Percentiles rank a stretch among this genome's conserved stretches.
Evolutionary conservation across 73 alveolate genomes (phyloP).

Genomic region (Paramecium tetraurelia): DNA sequence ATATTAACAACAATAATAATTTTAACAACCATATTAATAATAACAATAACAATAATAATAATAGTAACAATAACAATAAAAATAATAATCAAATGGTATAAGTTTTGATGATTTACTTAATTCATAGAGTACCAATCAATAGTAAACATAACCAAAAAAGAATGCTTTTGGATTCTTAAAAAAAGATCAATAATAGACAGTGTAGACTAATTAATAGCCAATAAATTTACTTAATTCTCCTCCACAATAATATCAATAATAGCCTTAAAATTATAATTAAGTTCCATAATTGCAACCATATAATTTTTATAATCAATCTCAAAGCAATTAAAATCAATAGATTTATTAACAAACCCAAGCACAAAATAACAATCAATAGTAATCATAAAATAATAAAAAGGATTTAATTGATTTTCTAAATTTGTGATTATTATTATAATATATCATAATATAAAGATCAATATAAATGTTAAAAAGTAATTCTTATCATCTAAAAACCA

Average conservation of each 20-base stretch:
- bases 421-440: not conserved
- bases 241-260: not conserved
- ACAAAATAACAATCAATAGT: not conserved
- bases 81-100: not conserved
- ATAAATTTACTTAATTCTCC: not conserved
- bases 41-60: not conserved
- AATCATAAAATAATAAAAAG: not conserved
- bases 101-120: not conserved
- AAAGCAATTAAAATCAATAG: not conserved
- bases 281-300: not conserved
- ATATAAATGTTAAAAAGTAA: not conserved
- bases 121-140: not conserved
- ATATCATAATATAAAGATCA: not conserved
- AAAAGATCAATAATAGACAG: not conserved
- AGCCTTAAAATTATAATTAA: not conserved
- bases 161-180: constrained; percentile 13
- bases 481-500: not conserved
- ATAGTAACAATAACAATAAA: not conserved
- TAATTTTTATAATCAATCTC: not conserved
- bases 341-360: not conserved
- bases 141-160: not conserved
- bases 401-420: not conserved
- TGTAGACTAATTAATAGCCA: not conserved
- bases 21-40: not conserved
- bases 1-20: not conserved